A percentile compares a stretch with the other conserved stretches of the same genome.
phyloP scores from a whole-genome alignment of 164 flowering plant genomes.

The Aristolochia fimbriata region DNA sequence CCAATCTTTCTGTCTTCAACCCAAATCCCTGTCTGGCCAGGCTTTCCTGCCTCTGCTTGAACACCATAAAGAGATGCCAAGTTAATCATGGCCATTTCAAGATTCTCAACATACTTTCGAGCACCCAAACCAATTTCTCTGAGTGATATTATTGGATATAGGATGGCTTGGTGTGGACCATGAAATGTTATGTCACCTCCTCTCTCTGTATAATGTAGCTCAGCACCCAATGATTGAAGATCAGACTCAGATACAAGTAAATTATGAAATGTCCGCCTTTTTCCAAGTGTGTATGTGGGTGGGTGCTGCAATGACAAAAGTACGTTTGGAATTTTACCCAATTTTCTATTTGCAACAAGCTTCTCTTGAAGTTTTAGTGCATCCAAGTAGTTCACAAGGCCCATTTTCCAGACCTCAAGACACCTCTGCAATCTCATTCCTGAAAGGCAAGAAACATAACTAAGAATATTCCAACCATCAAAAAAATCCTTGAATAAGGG shows the following conservation, averaged over 20 bases:
- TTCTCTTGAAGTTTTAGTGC: slow-evolving; percentile 83
- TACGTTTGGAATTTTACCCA: slow-evolving; percentile 43
- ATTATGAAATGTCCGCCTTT: slow-evolving; percentile 73
- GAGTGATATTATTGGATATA: slow-evolving; percentile 79
- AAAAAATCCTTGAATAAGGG: too few relatives aligned
- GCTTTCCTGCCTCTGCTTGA: slow-evolving; percentile 44
- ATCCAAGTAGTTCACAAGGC: slow-evolving; percentile 54
- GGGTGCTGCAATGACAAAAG: slow-evolving; percentile 85
- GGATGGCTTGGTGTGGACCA: slow-evolving; percentile 83
- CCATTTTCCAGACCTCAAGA: slow-evolving; percentile 82
- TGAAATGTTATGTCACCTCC: slow-evolving; percentile 96
- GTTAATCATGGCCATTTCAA: slow-evolving; percentile 67
- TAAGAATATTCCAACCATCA: too few relatives aligned
- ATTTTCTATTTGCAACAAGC: slow-evolving; percentile 54
- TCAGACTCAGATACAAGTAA: slow-evolving; percentile 57
- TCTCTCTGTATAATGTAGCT: slow-evolving; percentile 78
- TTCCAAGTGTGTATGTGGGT: slow-evolving; percentile 89
- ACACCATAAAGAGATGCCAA: slow-evolving; percentile 68
- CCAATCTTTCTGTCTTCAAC: slow-evolving; percentile 88
- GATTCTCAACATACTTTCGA: slow-evolving; percentile 76
- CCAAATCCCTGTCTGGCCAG: slow-evolving; percentile 81
- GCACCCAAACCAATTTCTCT: slow-evolving; percentile 72
- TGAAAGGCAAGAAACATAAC: background rate
- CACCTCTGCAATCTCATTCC: slow-evolving; percentile 44
- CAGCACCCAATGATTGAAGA: slow-evolving; percentile 64